A percentile compares a stretch with the other conserved stretches of the same genome.
These are phyloP conservation scores for Arbutus unedo DNA, from an alignment of 148 eudicot genomes.

Conservation along the genomic window DNA sequence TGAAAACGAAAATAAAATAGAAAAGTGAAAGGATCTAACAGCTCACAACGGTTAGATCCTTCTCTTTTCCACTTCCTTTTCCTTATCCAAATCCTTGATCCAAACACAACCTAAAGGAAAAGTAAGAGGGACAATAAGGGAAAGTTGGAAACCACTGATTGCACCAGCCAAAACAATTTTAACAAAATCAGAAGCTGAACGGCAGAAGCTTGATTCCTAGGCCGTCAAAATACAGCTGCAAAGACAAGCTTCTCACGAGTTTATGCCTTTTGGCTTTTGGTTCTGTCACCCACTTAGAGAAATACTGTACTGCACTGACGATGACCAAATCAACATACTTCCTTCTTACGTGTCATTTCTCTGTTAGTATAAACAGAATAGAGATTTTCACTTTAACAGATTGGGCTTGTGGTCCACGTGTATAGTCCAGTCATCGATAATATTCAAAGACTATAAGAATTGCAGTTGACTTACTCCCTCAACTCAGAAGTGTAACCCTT, in stretches of 20 bases:
- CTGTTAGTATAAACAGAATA: not conserved
- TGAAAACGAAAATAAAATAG: not conserved
- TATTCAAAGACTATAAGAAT: constrained; percentile 4
- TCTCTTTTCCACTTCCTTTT: too few relatives aligned
- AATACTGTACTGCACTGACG: not conserved
- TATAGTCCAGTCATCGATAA: not conserved
- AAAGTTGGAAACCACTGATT: not conserved
- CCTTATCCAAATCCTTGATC: too few relatives aligned
- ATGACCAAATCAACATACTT: not conserved
- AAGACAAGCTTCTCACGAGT: not conserved
- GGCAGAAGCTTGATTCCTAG: not conserved
- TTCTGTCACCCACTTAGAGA: not conserved
- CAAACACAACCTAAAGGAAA: too few relatives aligned
- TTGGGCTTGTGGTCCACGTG: not conserved
- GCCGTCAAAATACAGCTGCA: not conserved
- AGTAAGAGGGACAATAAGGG: too few relatives aligned
- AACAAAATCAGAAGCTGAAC: not conserved
- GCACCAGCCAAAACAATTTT: not conserved
- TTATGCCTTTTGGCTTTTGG: not conserved
- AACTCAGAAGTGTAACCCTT: constrained; percentile 59
- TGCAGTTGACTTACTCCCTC: constrained; percentile 60
- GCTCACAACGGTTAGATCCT: too few relatives aligned
- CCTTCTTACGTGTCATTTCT: not conserved
- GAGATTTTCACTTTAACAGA: constrained; percentile 5
- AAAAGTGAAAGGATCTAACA: not conserved